These are phyloP conservation scores for Sugiyamaella pinicola DNA, from an alignment of 1,139 yeast genomes.

Conservation along the genomic window DNA sequence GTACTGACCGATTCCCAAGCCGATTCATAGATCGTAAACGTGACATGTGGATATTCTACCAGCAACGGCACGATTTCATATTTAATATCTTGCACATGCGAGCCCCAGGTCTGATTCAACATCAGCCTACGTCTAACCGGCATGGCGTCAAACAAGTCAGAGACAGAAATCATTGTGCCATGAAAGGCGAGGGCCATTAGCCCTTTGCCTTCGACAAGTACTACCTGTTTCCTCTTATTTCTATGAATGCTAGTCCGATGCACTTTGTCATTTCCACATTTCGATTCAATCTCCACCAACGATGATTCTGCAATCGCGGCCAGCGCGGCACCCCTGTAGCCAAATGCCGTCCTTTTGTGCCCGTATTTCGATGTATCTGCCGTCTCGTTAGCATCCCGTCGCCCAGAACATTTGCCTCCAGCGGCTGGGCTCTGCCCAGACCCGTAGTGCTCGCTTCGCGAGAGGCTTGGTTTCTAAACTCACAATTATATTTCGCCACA, in stretches of 20 bases:
- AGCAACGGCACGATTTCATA: slow-evolving; percentile 44
- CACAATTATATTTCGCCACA: slow-evolving; percentile 40
- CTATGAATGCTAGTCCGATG: neutral
- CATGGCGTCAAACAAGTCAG: slow-evolving; percentile 53
- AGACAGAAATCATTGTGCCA: slow-evolving; percentile 58
- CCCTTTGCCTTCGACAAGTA: slow-evolving; percentile 40
- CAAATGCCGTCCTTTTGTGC: slow-evolving; percentile 36
- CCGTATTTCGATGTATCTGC: no score
- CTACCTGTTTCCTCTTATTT: slow-evolving; percentile 41
- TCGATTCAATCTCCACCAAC: slow-evolving; percentile 36
- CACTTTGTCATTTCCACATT: slow-evolving; percentile 26
- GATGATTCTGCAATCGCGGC: slow-evolving; percentile 32
- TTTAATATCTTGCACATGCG: slow-evolving; percentile 44
- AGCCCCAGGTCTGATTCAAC: slow-evolving; percentile 34
- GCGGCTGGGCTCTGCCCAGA: no score
- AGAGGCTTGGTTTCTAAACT: no score
- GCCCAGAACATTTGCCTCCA: no score
- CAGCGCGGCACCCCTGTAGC: slow-evolving; percentile 43
- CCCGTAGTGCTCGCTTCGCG: no score
- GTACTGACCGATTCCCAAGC: neutral
- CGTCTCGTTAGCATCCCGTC: no score
- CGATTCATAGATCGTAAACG: slow-evolving; percentile 33
- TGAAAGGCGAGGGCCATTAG: slow-evolving; percentile 36
- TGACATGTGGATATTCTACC: slow-evolving; percentile 39
- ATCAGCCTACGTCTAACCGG: slow-evolving; percentile 58